Conservation (phyloP, 2,329 filamentous ascomycete genomes). For the Colletotrichum brevisporum region DNA sequence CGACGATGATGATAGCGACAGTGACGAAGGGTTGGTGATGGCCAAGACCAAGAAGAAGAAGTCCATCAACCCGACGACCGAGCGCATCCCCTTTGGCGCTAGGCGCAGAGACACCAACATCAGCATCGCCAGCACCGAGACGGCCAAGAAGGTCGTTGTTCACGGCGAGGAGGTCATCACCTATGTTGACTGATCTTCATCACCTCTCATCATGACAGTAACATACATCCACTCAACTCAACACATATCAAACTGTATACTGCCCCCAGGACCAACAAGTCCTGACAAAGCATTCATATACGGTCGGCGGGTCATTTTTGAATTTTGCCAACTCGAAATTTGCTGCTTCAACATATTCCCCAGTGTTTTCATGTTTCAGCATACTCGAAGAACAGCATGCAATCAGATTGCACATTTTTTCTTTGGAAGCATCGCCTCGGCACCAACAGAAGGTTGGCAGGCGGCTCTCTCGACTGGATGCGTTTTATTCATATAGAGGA, state of each 20-base stretch:
- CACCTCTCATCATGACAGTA: slow-evolving; percentile 4
- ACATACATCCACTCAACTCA: slow-evolving; percentile 2
- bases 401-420: slow-evolving; percentile 36
- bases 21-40: slow-evolving; percentile 69
- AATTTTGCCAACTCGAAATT: slow-evolving; percentile 3
- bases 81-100: slow-evolving; percentile 53
- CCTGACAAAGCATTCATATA: slow-evolving; percentile 14
- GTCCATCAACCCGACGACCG: slow-evolving; percentile 40
- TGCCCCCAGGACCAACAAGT: slow-evolving; percentile 1
- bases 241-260: slow-evolving; percentile 27
- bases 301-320: slow-evolving; percentile 2
- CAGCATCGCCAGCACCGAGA: slow-evolving; percentile 74
- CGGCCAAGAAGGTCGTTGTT: slow-evolving; percentile 66
- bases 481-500: slow-evolving; percentile 23
- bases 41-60: slow-evolving; percentile 64
- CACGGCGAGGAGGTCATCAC: slow-evolving; percentile 33
- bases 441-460: slow-evolving; percentile 11
- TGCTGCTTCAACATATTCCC: background rate
- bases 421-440: slow-evolving; percentile 6
- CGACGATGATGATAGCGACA: slow-evolving; percentile 65
- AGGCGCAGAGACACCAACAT: slow-evolving; percentile 72
- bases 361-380: slow-evolving; percentile 6
- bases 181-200: slow-evolving; percentile 13
- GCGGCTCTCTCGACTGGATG: slow-evolving; percentile 10
- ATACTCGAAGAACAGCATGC: slow-evolving; percentile 38